Evolutionary conservation across 1,139 yeast genomes (phyloP).

Genomic region (Pneumocystis sp.): DNA sequence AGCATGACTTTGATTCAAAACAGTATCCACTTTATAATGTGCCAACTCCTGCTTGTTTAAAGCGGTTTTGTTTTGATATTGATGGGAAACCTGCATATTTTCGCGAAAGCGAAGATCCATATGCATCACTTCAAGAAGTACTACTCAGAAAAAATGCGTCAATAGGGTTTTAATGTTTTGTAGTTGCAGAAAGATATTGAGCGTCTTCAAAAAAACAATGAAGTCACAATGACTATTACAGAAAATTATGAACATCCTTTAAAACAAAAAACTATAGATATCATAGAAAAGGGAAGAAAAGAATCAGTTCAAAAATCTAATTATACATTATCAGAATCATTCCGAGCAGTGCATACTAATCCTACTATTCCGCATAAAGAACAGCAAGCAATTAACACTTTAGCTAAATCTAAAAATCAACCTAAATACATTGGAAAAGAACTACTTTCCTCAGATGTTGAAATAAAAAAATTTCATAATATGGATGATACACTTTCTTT

Average conservation of each 20-base stretch:
- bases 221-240: constrained; percentile 1
- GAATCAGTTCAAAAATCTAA: neutral
- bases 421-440: neutral
- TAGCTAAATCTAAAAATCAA: neutral
- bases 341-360: neutral
- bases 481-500: neutral
- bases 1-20: constrained; percentile 7
- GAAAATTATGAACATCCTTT: constrained; percentile 1
- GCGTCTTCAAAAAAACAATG: constrained; percentile 1
- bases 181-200: constrained; percentile 6
- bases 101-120: constrained; percentile 10
- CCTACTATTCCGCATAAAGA: neutral
- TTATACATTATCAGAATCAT: neutral
- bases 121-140: constrained; percentile 17
- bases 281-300: neutral
- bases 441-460: neutral
- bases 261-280: neutral
- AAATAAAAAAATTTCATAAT: neutral
- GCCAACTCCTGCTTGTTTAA: constrained; percentile 22
- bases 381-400: neutral
- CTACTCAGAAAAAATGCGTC: constrained; percentile 3
- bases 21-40: constrained; percentile 21
- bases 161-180: neutral
- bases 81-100: constrained; percentile 17
- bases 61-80: constrained; percentile 20